Evolutionary conservation across 352 stramenopile species (phyloP), one percentile per base, ranked within the genome.

Genomic region (Phytophthora colocasiae): DNA sequence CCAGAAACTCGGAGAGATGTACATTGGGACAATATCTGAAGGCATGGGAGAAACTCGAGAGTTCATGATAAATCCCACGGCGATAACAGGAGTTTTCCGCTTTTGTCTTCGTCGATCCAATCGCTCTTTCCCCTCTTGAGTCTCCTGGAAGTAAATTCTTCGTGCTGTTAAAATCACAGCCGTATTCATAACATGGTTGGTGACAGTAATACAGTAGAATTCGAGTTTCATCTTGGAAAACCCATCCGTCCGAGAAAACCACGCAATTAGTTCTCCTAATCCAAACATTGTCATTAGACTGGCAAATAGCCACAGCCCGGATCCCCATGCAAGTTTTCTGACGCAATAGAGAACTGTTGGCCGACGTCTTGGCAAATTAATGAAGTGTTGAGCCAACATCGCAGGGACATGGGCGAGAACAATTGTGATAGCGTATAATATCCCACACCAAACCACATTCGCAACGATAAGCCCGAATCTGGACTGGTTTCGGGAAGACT

Each of bases 401-500:
- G 75, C 31, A 7, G 63, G 40, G 5, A 69, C 36, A 7, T 81
- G 73, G 3, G 69, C 44, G 0, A 57, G 29, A 10, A 80, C 24
- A 22, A 72, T 69, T 10, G 78, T 58, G 22, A 73, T 41, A 26
- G 48, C 66, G 45, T 73, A 78, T 14, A 72, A 58, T 14, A 66
- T 6, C 7, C 67, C 48, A 26, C 60, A 75, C 72, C 69, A 83
- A 14, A 77, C 34, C 6, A 80, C 58, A 22, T 64, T 71, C 4
- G 63, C 62, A 22, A 68, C 44, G 19, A 81, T 57, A 4, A 79
- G 66, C 1, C 67, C 66, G 26, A 36, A 48, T 36, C 58, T 60
- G 9, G 53, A 59, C 22, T 80, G 69, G 7, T 63, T 9, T 0
- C 19, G n/a, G 5, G 54, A 58, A 14, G 58, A 36, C 6, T 53